Evolutionary conservation across 2,329 filamentous ascomycete genomes (phyloP).

Genomic region (Neonectria ditissima): DNA sequence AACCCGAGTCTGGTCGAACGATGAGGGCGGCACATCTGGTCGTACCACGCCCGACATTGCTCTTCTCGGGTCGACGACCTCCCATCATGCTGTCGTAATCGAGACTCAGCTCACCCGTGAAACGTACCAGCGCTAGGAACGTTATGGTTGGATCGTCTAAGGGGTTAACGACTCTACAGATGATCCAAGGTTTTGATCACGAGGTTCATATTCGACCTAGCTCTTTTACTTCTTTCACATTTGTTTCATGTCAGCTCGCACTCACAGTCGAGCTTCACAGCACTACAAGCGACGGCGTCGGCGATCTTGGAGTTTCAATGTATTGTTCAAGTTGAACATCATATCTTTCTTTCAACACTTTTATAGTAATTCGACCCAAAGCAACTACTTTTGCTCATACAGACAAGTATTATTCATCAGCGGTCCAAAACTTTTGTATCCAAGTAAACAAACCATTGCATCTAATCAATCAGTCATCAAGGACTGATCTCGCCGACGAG

Average conservation of each 20-base stretch:
- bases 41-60: conserved; percentile 20
- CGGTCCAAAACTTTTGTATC: conserved; percentile 9
- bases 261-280: conserved; percentile 18
- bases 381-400: not conserved
- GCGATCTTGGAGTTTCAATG: conserved; percentile 16
- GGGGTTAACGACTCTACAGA: not conserved
- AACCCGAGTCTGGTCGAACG: conserved; percentile 47
- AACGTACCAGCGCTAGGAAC: conserved; percentile 39
- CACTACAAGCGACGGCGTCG: conserved; percentile 38
- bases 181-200: not conserved
- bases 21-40: conserved; percentile 21
- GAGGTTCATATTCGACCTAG: not conserved
- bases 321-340: not conserved
- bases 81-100: conserved; percentile 37
- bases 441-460: conserved; percentile 19
- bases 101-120: conserved; percentile 44
- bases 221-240: conserved; percentile 6
- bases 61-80: conserved; percentile 22
- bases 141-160: conserved; percentile 34
- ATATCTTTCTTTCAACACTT: not conserved
- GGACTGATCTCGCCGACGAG: conserved; percentile 1
- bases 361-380: not conserved
- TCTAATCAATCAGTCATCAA: conserved; percentile 10
- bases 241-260: conserved; percentile 4
- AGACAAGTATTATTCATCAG: conserved; percentile 5